Base-by-base conservation (phyloP, 257 asterid species). In the Gynochthodes officinalis region DNA sequence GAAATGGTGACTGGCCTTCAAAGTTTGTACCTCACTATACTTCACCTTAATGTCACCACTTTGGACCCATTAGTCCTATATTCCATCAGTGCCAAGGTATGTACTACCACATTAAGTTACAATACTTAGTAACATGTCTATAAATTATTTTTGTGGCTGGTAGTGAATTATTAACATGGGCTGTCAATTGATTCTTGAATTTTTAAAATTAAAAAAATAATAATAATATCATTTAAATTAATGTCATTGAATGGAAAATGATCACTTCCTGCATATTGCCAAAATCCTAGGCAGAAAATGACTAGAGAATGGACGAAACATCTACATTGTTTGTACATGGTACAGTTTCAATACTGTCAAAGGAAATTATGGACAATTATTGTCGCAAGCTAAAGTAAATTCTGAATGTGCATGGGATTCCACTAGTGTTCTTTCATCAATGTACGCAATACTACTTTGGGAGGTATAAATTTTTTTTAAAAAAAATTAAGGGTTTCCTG, bases 31-130 rank as follows among this genome's bases (percentile, higher is more conserved):
- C 93, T 95, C 69, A 75, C 86, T 59, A 81, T 92, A 32, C 98
- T 95, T 54, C 99, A 95, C 82, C 97, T 95, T 75, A 92, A 89
- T 71, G 88, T 92, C 70, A 87, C 97, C 71, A 86, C 98, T 4
- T 80, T 92, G 57, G 95, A 90, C 80, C 81, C 89, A 4, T 86
- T 88, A 73, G 97, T 92, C 61, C 96, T 95, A 72, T 95, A 95
- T 85, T 95, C 99, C 50, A 83, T 95, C 64, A 95, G 97, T 61
- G 95, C 97, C 61, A 95, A 95, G 99, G 99, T 94, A 80, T 25
- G 77, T 53, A 23, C 21, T 33, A 50, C 19, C 2, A n/a, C n/a
- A n/a, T n/a, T n/a, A n/a, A n/a, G 3, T 48, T 3, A 50, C 57
- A 25, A 64, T 4, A 2, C 14, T 18, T 23, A n/a, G 21, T 58